Evolutionary conservation across 108 stramenopile genomes (phyloP).

Genomic region (Stephanodiscus triporus): DNA sequence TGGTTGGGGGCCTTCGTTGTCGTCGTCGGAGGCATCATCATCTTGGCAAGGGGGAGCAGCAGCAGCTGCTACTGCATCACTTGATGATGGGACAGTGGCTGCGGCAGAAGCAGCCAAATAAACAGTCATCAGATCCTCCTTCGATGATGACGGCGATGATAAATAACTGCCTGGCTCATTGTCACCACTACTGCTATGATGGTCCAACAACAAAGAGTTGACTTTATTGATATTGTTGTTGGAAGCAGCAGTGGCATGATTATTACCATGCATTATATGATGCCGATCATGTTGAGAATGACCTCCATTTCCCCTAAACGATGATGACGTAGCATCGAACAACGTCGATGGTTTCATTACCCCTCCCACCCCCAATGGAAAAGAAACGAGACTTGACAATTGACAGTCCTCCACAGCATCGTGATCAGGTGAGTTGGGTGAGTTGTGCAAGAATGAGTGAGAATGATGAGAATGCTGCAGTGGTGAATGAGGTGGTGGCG

Average conservation of each 20-base stretch:
- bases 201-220: background rate
- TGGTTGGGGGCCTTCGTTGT: background rate
- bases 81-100: conserved; percentile 7
- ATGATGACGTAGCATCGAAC: background rate
- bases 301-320: background rate
- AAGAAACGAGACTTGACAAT: conserved; percentile 25
- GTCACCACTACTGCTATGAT: background rate
- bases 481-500: conserved; percentile 13
- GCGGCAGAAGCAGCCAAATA: conserved; percentile 20
- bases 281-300: background rate
- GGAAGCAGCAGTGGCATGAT: background rate
- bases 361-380: background rate
- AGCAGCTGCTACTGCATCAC: conserved; percentile 8
- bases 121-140: conserved; percentile 19
- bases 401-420: conserved; percentile 49
- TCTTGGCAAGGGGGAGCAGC: background rate
- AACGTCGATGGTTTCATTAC: background rate
- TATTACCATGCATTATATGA: background rate
- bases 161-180: conserved; percentile 3
- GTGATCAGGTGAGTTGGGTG: conserved; percentile 51
- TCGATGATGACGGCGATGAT: conserved; percentile 9
- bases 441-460: conserved; percentile 27
- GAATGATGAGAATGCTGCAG: conserved; percentile 1
- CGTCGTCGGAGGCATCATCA: background rate
- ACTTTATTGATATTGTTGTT: too few relatives aligned